phyloP scores from a whole-genome alignment of 2,329 filamentous ascomycete species.

The Alternaria brassicae region DNA sequence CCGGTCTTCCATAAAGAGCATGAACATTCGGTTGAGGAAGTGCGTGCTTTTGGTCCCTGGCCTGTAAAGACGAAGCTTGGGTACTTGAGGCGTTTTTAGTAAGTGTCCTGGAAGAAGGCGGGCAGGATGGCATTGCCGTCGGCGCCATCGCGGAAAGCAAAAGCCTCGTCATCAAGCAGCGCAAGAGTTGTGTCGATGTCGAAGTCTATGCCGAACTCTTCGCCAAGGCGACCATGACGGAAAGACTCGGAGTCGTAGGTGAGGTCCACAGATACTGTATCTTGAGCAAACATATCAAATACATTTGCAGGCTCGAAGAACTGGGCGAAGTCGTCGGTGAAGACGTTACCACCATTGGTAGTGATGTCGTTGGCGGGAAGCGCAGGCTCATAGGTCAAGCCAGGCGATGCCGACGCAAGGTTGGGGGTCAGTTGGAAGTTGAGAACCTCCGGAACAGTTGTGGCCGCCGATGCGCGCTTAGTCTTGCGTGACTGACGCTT shows the following conservation, averaged over 20 bases:
- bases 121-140: slow-evolving; percentile 32
- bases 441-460: neutral
- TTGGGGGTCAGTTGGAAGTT: neutral
- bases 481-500: neutral
- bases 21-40: neutral
- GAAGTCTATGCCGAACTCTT: neutral
- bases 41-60: neutral
- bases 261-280: neutral
- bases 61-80: neutral
- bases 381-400: neutral
- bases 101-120: slow-evolving; percentile 2
- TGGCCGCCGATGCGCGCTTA: neutral
- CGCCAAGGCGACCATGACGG: neutral
- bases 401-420: neutral
- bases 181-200: neutral
- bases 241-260: neutral
- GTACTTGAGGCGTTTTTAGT: neutral
- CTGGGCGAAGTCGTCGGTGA: neutral
- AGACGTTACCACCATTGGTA: neutral
- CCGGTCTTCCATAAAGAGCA: neutral
- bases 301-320: neutral
- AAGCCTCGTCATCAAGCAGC: neutral
- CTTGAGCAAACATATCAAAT: neutral
- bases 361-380: neutral
- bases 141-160: slow-evolving; percentile 27